A percentile compares a stretch with the other conserved stretches of the same genome.
phyloP scores from a whole-genome alignment of 2,329 filamentous ascomycete genomes.

The Colletotrichum camelliae region DNA sequence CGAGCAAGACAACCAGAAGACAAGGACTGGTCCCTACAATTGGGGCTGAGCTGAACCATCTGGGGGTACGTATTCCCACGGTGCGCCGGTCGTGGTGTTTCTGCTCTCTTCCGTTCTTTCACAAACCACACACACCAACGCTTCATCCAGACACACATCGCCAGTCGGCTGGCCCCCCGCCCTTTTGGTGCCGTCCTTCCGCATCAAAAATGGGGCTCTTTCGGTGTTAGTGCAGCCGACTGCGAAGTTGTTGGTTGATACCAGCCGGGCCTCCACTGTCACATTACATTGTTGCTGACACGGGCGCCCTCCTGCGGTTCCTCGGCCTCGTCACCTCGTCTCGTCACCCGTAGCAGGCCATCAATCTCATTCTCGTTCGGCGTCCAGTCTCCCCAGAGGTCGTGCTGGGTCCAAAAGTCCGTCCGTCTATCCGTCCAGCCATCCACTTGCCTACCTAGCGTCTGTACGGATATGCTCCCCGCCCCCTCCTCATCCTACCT shows the following conservation, averaged over 20 bases:
- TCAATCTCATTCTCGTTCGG: background rate
- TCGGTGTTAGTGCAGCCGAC: background rate
- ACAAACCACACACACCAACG: background rate
- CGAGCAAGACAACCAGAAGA: background rate
- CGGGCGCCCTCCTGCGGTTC: background rate
- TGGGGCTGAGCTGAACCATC: slow-evolving; percentile 5
- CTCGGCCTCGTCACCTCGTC: background rate
- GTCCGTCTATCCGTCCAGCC: background rate
- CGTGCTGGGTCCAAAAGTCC: background rate
- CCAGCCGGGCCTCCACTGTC: background rate
- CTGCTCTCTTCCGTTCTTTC: background rate
- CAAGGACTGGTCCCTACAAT: background rate
- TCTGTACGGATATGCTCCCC: background rate
- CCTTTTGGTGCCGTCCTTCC: slow-evolving; percentile 12
- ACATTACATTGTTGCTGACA: slow-evolving; percentile 1
- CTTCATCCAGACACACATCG: background rate
- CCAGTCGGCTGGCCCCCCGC: background rate
- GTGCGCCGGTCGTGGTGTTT: background rate
- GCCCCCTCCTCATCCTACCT: background rate
- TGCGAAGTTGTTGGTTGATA: background rate
- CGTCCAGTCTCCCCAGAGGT: background rate
- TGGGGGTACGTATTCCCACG: background rate
- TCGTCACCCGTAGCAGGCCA: background rate
- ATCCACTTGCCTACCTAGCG: background rate
- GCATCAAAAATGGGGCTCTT: background rate